Evolutionary conservation across 2,329 filamentous ascomycete genomes (phyloP).

Genomic region (Bertia moriformis): DNA sequence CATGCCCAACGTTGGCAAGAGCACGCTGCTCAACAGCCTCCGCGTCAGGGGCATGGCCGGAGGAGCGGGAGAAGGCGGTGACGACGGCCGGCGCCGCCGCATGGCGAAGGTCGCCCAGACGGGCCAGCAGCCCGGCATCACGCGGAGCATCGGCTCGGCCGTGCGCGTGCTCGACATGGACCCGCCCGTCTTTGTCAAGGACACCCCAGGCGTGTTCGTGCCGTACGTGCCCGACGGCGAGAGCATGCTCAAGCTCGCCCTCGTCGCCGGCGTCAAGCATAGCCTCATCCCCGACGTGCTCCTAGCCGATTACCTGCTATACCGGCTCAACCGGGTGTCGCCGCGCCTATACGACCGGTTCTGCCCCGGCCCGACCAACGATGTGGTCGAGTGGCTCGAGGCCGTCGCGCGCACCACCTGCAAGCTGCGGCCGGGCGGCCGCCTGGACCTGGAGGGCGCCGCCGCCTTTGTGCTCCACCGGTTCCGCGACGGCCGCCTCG

Average conservation of each 20-base stretch:
- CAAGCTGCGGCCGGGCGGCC: constrained; percentile 41
- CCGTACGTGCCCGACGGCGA: constrained; percentile 76
- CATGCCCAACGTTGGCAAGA: constrained; percentile 97
- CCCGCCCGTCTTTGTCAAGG: constrained; percentile 64
- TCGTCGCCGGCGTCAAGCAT: constrained; percentile 83
- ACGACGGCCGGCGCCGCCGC: too few relatives aligned
- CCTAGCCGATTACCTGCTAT: constrained; percentile 82
- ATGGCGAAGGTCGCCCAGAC: constrained; percentile 60
- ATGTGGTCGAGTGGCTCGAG: constrained; percentile 38
- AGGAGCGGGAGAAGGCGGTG: constrained; percentile 8
- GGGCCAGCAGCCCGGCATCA: constrained; percentile 78
- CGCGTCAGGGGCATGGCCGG: constrained; percentile 51
- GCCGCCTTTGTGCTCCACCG: constrained; percentile 48
- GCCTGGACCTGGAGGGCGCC: constrained; percentile 39
- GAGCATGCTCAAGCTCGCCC: constrained; percentile 85
- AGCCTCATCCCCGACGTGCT: constrained; percentile 65
- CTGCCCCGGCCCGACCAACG: constrained; percentile 37
- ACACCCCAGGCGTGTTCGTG: constrained; percentile 90
- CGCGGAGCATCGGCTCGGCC: constrained; percentile 66
- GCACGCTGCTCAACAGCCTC: constrained; percentile 78
- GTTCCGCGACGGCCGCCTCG: constrained; percentile 44
- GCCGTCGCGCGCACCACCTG: constrained; percentile 41
- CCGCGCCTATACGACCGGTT: not conserved
- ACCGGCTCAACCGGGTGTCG: constrained; percentile 51
- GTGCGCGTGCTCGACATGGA: constrained; percentile 61